Evolutionary conservation across 176 grass and related monocot genomes (phyloP).

Genomic region (Zizania latifolia): DNA sequence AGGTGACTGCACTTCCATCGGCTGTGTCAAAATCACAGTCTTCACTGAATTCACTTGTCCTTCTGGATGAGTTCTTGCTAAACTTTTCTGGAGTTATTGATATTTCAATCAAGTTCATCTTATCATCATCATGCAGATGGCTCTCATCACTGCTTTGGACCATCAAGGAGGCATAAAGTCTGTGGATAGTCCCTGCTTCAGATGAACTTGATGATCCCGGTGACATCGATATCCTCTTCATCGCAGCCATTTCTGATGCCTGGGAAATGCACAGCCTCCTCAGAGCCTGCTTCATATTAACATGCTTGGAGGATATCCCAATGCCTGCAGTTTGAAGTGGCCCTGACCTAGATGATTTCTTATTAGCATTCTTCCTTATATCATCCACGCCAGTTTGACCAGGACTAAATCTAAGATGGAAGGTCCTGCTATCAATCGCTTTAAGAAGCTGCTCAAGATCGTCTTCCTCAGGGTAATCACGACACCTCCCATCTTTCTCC

Average conservation of each 20-base stretch:
- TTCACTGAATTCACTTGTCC: conserved; percentile 31
- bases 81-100: conserved; percentile 49
- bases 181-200: conserved; percentile 83
- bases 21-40: conserved; percentile 40
- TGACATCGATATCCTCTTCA: conserved; percentile 59
- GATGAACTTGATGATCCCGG: conserved; percentile 52
- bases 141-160: conserved; percentile 49
- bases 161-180: conserved; percentile 75
- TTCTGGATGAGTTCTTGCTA: conserved; percentile 36
- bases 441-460: conserved; percentile 73
- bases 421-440: conserved; percentile 61
- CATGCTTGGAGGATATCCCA: conserved; percentile 67
- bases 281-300: conserved; percentile 84
- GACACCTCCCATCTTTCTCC: conserved; percentile 30
- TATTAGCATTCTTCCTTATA: conserved; percentile 36
- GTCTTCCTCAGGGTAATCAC: conserved; percentile 46
- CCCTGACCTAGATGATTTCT: conserved; percentile 47
- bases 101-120: conserved; percentile 73
- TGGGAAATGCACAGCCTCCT: conserved; percentile 91
- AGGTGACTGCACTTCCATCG: conserved; percentile 40
- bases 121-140: conserved; percentile 40
- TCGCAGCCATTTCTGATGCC: conserved; percentile 89
- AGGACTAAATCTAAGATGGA: conserved; percentile 39
- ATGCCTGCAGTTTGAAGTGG: conserved; percentile 43
- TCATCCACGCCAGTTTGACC: conserved; percentile 19